Conservation (phyloP, 371 early-diverging fungal genomes). For the Mortierella sp. region DNA sequence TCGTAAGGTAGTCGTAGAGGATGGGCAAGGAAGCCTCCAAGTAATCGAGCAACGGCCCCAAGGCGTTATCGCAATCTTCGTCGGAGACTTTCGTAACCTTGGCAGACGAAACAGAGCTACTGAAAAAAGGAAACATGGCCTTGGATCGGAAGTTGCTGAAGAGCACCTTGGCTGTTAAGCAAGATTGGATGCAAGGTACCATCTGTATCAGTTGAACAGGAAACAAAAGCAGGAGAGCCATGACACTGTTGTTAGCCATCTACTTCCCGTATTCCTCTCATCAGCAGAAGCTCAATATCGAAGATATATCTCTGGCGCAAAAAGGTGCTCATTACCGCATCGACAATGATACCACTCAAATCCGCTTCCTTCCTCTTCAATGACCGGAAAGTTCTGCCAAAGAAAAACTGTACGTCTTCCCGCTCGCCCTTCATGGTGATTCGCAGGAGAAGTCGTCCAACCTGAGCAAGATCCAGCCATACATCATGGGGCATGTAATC, state of each 20-base stretch:
- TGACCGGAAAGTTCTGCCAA: conserved; percentile 83
- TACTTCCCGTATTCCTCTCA: no score
- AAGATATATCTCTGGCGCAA: no score
- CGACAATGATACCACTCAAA: conserved; percentile 77
- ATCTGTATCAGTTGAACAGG: conserved; percentile 56
- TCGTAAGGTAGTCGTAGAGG: conserved; percentile 81
- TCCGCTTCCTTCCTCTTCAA: conserved; percentile 81
- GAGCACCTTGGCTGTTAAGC: conserved; percentile 45
- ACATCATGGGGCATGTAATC: conserved; percentile 87
- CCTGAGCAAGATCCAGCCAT: conserved; percentile 84
- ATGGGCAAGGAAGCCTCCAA: conserved; percentile 87
- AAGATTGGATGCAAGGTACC: conserved; percentile 60
- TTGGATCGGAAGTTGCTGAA: conserved; percentile 51
- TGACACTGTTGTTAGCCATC: no score
- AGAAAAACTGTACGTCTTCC: conserved; percentile 94
- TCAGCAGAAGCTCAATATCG: no score
- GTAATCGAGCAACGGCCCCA: conserved; percentile 86
- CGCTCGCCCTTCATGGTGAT: conserved; percentile 92
- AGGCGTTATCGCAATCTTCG: conserved; percentile 80
- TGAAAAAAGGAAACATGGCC: conserved; percentile 45
- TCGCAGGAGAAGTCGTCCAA: conserved; percentile 84
- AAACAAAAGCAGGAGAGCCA: background rate
- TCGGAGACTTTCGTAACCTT: conserved; percentile 57
- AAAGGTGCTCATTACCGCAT: conserved; percentile 61
- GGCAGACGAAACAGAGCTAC: conserved; percentile 28